phyloP scores from a whole-genome alignment of 2,329 filamentous ascomycete genomes.

The Paecilomyces niveus region DNA sequence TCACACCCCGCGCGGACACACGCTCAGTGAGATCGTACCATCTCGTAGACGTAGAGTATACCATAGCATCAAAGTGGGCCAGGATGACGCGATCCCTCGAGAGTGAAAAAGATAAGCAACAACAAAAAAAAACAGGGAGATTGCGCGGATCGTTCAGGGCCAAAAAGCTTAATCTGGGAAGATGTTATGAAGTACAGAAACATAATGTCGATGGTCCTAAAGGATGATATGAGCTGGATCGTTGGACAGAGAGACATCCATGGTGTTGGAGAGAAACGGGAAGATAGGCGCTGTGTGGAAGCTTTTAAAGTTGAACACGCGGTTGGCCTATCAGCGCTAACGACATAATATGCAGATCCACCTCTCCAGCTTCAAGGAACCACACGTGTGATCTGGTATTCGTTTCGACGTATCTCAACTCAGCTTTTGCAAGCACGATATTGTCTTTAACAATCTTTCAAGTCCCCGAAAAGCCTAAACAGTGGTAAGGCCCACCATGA shows the following conservation, averaged over 20 bases:
- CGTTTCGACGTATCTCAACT: neutral
- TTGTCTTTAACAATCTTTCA: neutral
- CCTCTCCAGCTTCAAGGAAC: neutral
- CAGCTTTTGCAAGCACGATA: neutral
- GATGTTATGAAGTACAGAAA: neutral
- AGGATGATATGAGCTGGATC: neutral
- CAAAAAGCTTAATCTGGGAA: neutral
- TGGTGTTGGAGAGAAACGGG: neutral
- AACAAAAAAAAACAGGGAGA: neutral
- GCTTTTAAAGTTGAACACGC: neutral
- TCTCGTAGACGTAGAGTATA: slow-evolving; percentile 1
- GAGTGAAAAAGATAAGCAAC: neutral
- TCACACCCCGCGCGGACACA: neutral
- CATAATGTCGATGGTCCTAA: neutral
- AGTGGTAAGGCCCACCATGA: neutral
- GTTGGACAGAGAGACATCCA: neutral
- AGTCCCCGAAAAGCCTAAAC: neutral
- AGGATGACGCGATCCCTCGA: slow-evolving; percentile 24
- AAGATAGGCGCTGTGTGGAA: neutral
- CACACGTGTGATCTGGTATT: neutral
- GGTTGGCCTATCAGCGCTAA: neutral
- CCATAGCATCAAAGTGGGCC: slow-evolving; percentile 30
- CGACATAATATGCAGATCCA: neutral
- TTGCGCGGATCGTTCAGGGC: neutral
- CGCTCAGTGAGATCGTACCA: neutral